These are phyloP conservation scores for Colletotrichum sp. DNA, from an alignment of 2,329 filamentous ascomycete genomes.

Conservation along the genomic window DNA sequence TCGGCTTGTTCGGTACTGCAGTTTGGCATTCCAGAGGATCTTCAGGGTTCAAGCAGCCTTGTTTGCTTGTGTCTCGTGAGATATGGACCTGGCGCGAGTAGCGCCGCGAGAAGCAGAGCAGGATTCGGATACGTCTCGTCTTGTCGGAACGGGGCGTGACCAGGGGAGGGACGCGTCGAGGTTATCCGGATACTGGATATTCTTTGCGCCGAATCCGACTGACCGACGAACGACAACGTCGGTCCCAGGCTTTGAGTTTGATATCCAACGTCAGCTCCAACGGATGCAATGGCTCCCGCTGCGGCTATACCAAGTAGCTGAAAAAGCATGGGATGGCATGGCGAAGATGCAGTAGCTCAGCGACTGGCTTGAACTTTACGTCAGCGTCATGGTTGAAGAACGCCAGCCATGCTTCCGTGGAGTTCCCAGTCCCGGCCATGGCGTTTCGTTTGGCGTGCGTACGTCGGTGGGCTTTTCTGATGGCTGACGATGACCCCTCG, in stretches of 20 bases:
- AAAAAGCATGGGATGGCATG: background rate
- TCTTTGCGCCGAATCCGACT: constrained; percentile 5
- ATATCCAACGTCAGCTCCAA: background rate
- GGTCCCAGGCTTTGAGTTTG: background rate
- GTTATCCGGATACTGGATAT: constrained; percentile 2
- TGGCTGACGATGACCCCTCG: background rate
- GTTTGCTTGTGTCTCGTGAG: background rate
- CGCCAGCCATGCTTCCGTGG: background rate
- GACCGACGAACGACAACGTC: background rate
- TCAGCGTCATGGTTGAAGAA: background rate
- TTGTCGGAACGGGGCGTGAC: background rate
- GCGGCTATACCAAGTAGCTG: background rate
- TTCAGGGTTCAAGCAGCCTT: constrained; percentile 20
- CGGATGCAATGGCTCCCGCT: background rate
- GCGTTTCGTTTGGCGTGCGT: background rate
- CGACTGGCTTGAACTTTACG: background rate
- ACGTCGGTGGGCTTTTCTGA: background rate
- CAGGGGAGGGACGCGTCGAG: background rate
- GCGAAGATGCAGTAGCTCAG: constrained; percentile 7
- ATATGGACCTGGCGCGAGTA: constrained; percentile 1
- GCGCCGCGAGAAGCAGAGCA: background rate
- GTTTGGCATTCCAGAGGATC: constrained; percentile 4
- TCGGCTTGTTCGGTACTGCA: constrained; percentile 6
- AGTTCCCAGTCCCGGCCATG: background rate
- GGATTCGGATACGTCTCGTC: background rate